Base-by-base conservation (phyloP, 805 yeast species). In the Candida caryicola region DNA sequence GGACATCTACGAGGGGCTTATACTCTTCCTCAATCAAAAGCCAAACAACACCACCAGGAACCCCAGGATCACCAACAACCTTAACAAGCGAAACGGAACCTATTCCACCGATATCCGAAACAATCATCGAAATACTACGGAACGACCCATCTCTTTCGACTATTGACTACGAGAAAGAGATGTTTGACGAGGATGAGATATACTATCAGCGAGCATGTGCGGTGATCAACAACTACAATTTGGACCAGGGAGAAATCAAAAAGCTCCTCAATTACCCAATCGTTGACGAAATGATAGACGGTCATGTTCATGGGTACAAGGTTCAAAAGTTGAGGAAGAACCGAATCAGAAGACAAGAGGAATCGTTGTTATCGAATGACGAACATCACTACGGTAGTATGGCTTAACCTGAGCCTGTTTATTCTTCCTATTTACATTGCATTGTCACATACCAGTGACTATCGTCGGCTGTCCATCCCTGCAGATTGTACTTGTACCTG, bases 271-370 rank as follows among this genome's bases (percentile, higher is more conserved):
- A 69, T 40, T 69, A 68, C 40, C 74, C 74, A 2, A 64, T 68
- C 7, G 72, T 67, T n/a, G 74, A 68, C 34, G 72, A 69, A 33
- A 49, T 45, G 28, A 52, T 69, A 10, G 59, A 51, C 17, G 65
- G 72, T 5, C 74, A 69, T 48, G 56, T 50, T 29, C 68, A 57
- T 49, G 73, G 74, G 10, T 67, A 59, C 47, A 67, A 64, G 40
- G 73, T 69, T 12, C 57, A 60, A 33, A 64, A 62, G 45, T 49
- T 69, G 34, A 45, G 74, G 29, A 57, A 49, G 15, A 54, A 55
- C 25, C 30, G 65, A 23, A 35, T 44, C 28, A 45, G 44, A 21
- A 47, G 48, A 19, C 45, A 34, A 16, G 41, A 41, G 21, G 44
- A 37, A 25, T 36, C 34, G 10, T 32, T 36, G 33, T 31, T 34